Percentiles rank a stretch among this genome's conserved stretches.
Conservation (phyloP, 2,329 filamentous ascomycete species). For the Cryphonectria radicalis region DNA sequence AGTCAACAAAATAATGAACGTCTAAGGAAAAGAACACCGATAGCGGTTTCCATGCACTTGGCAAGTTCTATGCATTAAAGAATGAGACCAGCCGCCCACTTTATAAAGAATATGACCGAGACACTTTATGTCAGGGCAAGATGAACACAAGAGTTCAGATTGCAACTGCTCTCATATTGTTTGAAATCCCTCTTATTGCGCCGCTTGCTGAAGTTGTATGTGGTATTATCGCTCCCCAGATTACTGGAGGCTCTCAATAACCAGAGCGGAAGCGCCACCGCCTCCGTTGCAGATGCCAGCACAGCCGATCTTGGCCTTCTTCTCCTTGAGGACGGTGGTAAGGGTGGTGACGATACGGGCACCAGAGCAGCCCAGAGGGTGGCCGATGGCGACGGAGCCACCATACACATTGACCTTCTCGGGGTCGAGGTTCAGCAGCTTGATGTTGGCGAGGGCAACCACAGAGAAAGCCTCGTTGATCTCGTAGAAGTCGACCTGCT, state of each 20-base stretch:
- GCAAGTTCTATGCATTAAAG: constrained; percentile 6
- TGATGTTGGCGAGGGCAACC: constrained; percentile 94
- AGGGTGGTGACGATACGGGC: constrained; percentile 92
- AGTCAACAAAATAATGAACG: not conserved
- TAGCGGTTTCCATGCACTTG: not conserved
- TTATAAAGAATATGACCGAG: not conserved
- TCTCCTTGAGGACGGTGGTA: constrained; percentile 84
- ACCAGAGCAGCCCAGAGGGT: constrained; percentile 91
- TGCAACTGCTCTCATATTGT: not conserved
- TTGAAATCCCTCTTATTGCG: not conserved
- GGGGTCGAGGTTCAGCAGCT: constrained; percentile 77
- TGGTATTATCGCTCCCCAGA: not conserved
- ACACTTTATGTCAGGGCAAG: not conserved
- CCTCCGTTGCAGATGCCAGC: constrained; percentile 98
- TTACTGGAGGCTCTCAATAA: constrained; percentile 76
- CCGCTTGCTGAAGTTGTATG: not conserved
- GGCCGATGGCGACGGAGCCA: constrained; percentile 92
- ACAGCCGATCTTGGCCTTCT: constrained; percentile 90
- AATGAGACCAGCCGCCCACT: not conserved
- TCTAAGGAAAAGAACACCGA: not conserved
- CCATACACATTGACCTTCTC: constrained; percentile 96
- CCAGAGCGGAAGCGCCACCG: constrained; percentile 90
- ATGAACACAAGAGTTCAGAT: not conserved
- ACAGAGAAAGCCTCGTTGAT: constrained; percentile 99
- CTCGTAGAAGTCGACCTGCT: constrained; percentile 89